Evolutionary conservation across 1,284 basidiomycete genomes (phyloP).

Genomic region (Tilletia horrida): DNA sequence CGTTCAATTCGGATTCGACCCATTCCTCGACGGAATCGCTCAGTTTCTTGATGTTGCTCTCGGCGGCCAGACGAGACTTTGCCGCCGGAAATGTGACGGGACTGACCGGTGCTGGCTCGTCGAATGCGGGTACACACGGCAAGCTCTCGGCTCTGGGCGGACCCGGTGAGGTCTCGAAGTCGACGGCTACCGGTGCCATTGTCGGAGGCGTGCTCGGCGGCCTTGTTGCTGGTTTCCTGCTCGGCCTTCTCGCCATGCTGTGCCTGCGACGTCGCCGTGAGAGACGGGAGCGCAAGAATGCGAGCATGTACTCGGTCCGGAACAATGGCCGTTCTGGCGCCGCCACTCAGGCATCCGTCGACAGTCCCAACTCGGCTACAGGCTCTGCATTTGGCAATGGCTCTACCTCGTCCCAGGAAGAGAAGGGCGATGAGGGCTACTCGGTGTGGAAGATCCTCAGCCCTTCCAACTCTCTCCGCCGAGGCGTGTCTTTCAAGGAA

Average conservation of each 20-base stretch:
- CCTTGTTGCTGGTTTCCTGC: neutral
- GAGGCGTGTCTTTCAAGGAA: constrained; percentile 10
- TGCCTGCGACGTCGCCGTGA: neutral
- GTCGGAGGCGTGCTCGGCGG: neutral
- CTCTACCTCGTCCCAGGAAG: no score
- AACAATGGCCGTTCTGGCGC: no score
- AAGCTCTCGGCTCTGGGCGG: neutral
- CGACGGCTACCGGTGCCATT: neutral
- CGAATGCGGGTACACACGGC: neutral
- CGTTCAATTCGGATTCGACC: constrained; percentile 32
- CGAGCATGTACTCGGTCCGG: no score
- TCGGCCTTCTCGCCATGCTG: neutral
- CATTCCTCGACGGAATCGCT: constrained; percentile 42
- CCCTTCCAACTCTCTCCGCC: neutral
- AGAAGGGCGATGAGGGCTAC: neutral
- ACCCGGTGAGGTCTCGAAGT: neutral
- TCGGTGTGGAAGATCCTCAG: neutral
- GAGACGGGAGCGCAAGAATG: no score
- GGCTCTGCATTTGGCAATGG: no score
- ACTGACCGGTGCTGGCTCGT: constrained; percentile 20
- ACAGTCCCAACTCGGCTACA: no score
- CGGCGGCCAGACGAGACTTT: constrained; percentile 45
- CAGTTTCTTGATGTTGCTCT: constrained; percentile 45
- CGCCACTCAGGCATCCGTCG: no score
- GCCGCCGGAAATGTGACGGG: constrained; percentile 27